phyloP scores from a whole-genome alignment of 805 yeast genomes.

The Spathaspora boniae region DNA sequence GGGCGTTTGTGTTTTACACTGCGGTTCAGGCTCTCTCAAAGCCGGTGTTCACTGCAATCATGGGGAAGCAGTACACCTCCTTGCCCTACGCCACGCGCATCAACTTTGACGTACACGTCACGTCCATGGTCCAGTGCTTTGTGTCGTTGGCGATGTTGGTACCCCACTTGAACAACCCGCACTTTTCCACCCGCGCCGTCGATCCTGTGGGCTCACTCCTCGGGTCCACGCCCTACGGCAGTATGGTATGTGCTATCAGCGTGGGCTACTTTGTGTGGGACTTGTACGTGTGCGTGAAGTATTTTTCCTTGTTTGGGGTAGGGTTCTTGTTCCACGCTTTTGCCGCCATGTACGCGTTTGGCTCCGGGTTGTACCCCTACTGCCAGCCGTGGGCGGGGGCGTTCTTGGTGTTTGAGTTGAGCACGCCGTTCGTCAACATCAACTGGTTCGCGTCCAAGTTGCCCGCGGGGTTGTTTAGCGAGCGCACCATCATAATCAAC shows the following conservation, averaged over 20 bases:
- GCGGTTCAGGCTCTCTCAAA: conserved; percentile 53
- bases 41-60: conserved; percentile 40
- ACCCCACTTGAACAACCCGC: conserved; percentile 63
- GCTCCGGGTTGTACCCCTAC: conserved; percentile 62
- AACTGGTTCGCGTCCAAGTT: conserved; percentile 87
- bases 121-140: conserved; percentile 80
- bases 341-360: conserved; percentile 75
- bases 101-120: conserved; percentile 89
- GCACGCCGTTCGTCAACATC: conserved; percentile 91
- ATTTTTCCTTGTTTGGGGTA: conserved; percentile 68
- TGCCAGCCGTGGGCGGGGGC: conserved; percentile 79
- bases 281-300: conserved; percentile 58
- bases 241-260: conserved; percentile 68
- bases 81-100: conserved; percentile 45
- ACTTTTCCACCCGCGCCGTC: conserved; percentile 30
- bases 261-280: conserved; percentile 95
- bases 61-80: conserved; percentile 54
- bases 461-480: conserved; percentile 63
- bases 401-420: conserved; percentile 79
- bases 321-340: conserved; percentile 82
- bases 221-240: conserved; percentile 75
- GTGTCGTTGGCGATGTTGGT: conserved; percentile 55
- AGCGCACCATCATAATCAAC: conserved; percentile 53
- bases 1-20: conserved; percentile 59
- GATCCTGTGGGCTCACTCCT: conserved; percentile 46